Evolutionary conservation across 129 eudicot species (phyloP).

Genomic region (Arctium minus): DNA sequence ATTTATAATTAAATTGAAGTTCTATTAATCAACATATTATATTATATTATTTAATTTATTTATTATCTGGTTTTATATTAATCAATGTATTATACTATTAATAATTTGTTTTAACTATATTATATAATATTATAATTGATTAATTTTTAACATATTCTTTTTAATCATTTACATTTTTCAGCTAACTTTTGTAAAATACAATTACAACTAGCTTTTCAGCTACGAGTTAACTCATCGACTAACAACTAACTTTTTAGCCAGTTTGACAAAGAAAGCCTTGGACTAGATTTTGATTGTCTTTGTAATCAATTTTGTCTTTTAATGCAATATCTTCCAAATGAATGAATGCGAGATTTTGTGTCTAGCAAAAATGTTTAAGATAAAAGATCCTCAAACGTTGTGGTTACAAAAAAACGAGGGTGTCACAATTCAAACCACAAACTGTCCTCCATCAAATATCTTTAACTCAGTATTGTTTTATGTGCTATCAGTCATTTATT

Average conservation of each 20-base stretch:
- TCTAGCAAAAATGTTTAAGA: background rate
- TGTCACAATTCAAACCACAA: background rate
- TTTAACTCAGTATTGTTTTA: background rate
- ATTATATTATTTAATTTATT: too few species aligned
- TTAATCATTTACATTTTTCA: background rate
- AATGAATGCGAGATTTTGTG: background rate
- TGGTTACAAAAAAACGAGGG: background rate
- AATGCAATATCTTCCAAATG: background rate
- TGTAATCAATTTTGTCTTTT: background rate
- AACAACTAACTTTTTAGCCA: background rate
- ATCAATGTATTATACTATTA: too few species aligned
- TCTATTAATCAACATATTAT: too few species aligned
- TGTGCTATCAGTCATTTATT: background rate
- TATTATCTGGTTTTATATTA: too few species aligned
- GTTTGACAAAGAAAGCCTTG: background rate
- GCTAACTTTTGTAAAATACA: too few species aligned
- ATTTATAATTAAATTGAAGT: too few species aligned
- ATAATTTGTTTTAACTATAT: too few species aligned
- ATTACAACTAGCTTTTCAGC: background rate
- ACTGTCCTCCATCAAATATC: background rate
- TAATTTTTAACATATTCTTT: background rate
- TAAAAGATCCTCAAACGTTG: background rate
- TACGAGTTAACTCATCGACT: background rate
- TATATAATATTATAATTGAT: background rate
- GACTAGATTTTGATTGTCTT: background rate